phyloP scores from a whole-genome alignment of 495 filamentous ascomycete genomes.

The Viridothelium virens region DNA sequence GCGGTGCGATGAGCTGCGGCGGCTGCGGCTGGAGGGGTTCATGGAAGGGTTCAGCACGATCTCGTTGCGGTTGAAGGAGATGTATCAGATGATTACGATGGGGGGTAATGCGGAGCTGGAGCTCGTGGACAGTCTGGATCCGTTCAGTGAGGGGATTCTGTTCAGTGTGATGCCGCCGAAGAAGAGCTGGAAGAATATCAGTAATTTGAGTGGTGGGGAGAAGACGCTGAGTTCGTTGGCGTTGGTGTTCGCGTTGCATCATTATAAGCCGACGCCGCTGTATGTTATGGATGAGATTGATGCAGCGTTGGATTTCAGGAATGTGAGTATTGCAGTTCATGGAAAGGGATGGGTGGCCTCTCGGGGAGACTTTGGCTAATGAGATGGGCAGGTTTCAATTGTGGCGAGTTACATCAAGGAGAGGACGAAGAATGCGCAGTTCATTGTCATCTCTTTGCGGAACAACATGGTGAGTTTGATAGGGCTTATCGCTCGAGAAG shows the following conservation, averaged over 20 bases:
- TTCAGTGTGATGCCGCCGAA: slow-evolving; percentile 99
- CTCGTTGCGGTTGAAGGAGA: slow-evolving; percentile 93
- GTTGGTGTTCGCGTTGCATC: slow-evolving; percentile 92
- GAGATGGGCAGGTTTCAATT: slow-evolving; percentile 71
- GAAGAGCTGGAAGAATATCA: slow-evolving; percentile 99
- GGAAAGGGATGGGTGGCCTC: slow-evolving; percentile 3
- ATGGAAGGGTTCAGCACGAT: slow-evolving; percentile 96
- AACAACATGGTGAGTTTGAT: slow-evolving; percentile 70
- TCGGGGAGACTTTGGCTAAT: background rate
- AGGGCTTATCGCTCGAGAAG: background rate
- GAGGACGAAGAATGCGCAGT: slow-evolving; percentile 96
- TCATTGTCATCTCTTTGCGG: slow-evolving; percentile 93
- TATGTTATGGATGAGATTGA: slow-evolving; percentile 99
- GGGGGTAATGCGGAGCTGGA: slow-evolving; percentile 96
- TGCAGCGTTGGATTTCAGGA: slow-evolving; percentile 93
- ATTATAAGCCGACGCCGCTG: slow-evolving; percentile 93
- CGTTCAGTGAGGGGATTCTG: slow-evolving; percentile 92
- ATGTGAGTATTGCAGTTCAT: slow-evolving; percentile 54
- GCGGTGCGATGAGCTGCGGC: slow-evolving; percentile 82
- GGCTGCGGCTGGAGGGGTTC: slow-evolving; percentile 85
- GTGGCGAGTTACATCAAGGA: slow-evolving; percentile 99
- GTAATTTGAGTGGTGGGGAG: slow-evolving; percentile 88
- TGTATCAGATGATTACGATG: slow-evolving; percentile 99
- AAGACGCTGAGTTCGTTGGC: slow-evolving; percentile 93
- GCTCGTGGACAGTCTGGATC: slow-evolving; percentile 88